Evolutionary conservation across 495 filamentous ascomycete genomes (phyloP), one percentile per base, ranked within the genome.

Genomic region (Podospora conica): DNA sequence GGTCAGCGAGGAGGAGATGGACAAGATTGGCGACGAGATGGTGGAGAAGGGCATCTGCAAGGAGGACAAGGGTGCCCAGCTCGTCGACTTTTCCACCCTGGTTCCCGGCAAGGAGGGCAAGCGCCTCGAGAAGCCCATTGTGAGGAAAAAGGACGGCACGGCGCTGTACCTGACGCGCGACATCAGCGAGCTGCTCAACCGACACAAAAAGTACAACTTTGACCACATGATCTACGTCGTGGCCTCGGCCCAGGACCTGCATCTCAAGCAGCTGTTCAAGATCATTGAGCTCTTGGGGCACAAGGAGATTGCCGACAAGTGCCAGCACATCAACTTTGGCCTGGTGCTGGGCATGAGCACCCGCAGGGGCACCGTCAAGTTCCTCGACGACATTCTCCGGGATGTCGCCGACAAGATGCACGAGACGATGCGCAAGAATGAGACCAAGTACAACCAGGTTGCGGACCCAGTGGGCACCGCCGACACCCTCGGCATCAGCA

Each of bases 71-170:
- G 95, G 95, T 53, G 95, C 95, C 53, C 81, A 91, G 60, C 90
- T 97, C 67, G 87, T 97, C 64, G 90, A 98, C 76, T 90, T 98
- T 68, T 84, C 84, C 59, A 92, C 93, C 75, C 86, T 92, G 66
- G 81, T 86, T 9, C 80, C 81, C 15, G 84, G 84, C 61, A 85
- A 86, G 69, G 78, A 78, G 54, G 84, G 79, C 61, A 87, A 87
- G 77, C 82, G 81, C 63, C 79, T 87, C 48, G 69, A 85, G 64
- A 81, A 79, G 70, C 79, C 84, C 2, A 78, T 88, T 27, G 77
- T 88, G 62, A 77, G 82, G 69, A 86, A 88, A 75, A 81, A 79
- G 66, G 84, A 88, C 63, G 87, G 86, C 56, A 88, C 85, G 7
- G 85, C 84, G 12, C 77, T 88, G 28, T 90, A 90, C 67, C 80